A percentile compares a stretch with the other conserved stretches of the same genome.
Conservation (phyloP, 129 eudicot genomes). For the Flaveria sonorensis region DNA sequence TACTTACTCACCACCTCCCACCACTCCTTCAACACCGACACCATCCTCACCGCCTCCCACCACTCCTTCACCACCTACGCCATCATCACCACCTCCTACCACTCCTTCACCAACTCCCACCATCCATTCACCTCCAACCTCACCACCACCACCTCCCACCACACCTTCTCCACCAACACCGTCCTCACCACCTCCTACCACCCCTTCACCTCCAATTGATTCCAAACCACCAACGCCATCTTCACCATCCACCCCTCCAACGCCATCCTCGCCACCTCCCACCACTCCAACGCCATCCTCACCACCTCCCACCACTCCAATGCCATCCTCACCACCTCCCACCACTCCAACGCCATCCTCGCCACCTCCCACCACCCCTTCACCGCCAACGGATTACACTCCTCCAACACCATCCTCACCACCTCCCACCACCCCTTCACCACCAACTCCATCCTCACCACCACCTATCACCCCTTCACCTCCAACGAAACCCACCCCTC, state of each 20-base stretch:
- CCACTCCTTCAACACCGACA: background rate
- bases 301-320: slow-evolving; percentile 14
- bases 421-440: slow-evolving; percentile 7
- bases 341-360: slow-evolving; percentile 1
- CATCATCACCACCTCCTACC: no score
- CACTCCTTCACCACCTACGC: background rate
- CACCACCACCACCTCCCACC: background rate
- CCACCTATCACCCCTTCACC: slow-evolving; percentile 15
- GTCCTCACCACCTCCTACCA: slow-evolving; percentile 8
- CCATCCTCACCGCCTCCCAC: background rate
- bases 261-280: slow-evolving; percentile 7
- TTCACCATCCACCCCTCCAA: slow-evolving; percentile 5
- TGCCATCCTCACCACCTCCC: no score
- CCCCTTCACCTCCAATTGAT: background rate
- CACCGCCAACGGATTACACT: background rate
- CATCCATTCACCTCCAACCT: no score
- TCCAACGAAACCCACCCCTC: background rate
- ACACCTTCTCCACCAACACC: slow-evolving; percentile 14
- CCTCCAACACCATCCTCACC: slow-evolving; percentile 5
- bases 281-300: background rate
- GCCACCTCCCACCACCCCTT: background rate
- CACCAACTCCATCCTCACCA: slow-evolving; percentile 16
- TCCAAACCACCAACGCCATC: background rate
- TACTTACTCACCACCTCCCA: slow-evolving; percentile 6
- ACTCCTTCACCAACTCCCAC: no score